Percentiles rank a stretch among this genome's conserved stretches.
phyloP scores from a whole-genome alignment of 1,139 yeast genomes.

The Candida dubliniensis region DNA sequence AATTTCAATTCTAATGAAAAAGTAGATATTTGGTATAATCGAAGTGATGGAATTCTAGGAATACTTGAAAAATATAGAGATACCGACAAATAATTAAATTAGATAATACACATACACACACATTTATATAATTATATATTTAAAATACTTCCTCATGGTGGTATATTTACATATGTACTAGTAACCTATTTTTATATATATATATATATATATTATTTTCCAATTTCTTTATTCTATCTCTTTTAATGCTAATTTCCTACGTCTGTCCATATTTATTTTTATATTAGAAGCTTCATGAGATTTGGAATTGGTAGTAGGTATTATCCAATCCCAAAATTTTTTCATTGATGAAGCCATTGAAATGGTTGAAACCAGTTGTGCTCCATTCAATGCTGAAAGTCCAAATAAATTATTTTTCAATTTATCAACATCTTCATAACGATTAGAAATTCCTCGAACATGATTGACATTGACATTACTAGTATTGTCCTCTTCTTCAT shows the following conservation, averaged over 20 bases:
- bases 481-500: slow-evolving; percentile 20
- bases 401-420: slow-evolving; percentile 40
- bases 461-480: no score
- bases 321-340: slow-evolving; percentile 31
- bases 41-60: slow-evolving; percentile 34
- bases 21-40: slow-evolving; percentile 36
- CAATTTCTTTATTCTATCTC: slow-evolving; percentile 31
- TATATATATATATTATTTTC: not conserved
- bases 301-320: slow-evolving; percentile 9
- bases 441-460: slow-evolving; percentile 11
- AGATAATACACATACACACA: not conserved
- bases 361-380: slow-evolving; percentile 31
- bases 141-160: no score
- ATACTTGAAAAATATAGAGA: slow-evolving; percentile 23
- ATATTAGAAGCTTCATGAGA: slow-evolving; percentile 16
- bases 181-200: not conserved
- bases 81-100: slow-evolving; percentile 4
- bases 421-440: slow-evolving; percentile 29
- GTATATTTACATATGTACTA: not conserved
- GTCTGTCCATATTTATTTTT: slow-evolving; percentile 35
- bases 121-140: no score
- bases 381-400: slow-evolving; percentile 44
- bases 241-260: slow-evolving; percentile 44
- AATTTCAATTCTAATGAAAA: slow-evolving; percentile 5
- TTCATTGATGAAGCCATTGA: slow-evolving; percentile 26